Base-by-base conservation (phyloP, 257 asterid genomes). In the Verbascum thapsus region DNA sequence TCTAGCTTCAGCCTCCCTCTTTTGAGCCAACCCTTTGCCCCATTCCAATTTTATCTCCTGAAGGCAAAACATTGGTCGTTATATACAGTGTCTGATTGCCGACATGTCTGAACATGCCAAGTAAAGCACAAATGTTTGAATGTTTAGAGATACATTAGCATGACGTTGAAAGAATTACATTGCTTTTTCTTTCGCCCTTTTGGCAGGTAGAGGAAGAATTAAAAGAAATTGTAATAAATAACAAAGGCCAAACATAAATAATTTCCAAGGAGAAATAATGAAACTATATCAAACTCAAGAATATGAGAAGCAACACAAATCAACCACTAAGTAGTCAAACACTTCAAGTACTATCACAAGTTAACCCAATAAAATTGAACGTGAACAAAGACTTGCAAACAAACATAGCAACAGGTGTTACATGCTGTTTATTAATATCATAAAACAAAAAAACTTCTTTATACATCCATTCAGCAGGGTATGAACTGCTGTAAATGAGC, bases 21-120 rank as follows among this genome's bases (percentile, higher is more conserved):
- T 92, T 64, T 89, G 99, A 65, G 88, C 88, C 82, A 91, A 71
- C 45, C 98, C 96, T 61, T 88, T 84, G 42, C 96, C 98, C 96
- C 98, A 91, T 74, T 88, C 98, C 75, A 91, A 64, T 66, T 86
- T 88, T 74, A 88, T 71, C 82, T 88, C 98, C 95, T 91, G 83
- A 71, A 62, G 40, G 59, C 51, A 68, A 62, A 66, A 66, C 47
- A 65, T 17, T 34, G 20, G 19, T 57, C 37, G 22, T 45, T 40
- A 11, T 53, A 54, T 38, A 19, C 13, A 38, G 8, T 45, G 48
- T 26, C 63, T 23, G 19, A 35, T 20, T 45, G 17, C 52, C 35
- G 41, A 6, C 57, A 53, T 44, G 17, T 19, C 10, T 54, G 16
- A n/a, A 38, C 52, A 59, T 10, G 52, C 38, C 11, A 58, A 26